Base-by-base conservation (phyloP, 768 basidiomycete species). In the Hericium coralloides region DNA sequence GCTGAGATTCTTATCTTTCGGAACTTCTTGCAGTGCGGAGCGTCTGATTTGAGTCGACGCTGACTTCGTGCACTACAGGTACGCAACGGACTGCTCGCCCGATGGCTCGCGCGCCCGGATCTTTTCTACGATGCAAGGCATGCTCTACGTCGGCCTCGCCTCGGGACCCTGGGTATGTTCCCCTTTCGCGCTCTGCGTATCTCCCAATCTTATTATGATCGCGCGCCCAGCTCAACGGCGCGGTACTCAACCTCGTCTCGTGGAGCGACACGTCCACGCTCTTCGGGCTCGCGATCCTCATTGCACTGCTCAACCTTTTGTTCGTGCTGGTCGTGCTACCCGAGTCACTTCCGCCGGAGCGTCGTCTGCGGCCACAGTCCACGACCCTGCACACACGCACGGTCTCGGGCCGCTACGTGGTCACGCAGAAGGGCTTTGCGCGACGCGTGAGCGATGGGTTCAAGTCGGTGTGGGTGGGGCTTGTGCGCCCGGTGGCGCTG, bases 111-210 rank as follows among this genome's bases (percentile, higher is more conserved):
- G 62, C 38, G 53, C 62, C 20, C 58, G 60, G 55, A 63, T 63
- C 8, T 63, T 63, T 45, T 54, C 60, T 8, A 63, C 55, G 2
- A 57, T 63, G 51, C 62, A 63, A 36, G 62, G 60, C 8, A 63
- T 63, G 60, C 55, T 63, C 23, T 61, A 63, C 31, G 61, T 63
- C n/a, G 62, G 62, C 26, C 55, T 63, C 48, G 59, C 62, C 25
- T 51, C 55, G 8, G 62, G 62, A 12, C 62, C 62, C 5, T 63
- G 62, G 62, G 62, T 63, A 38, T 22, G 61, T 17, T 36, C 15
- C 26, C 15, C 20, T 18, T n/a, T 5, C n/a, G n/a, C n/a, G n/a
- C n/a, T n/a, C n/a, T n/a, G n/a, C n/a, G n/a, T n/a, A n/a, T n/a
- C n/a, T n/a, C n/a, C n/a, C n/a, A n/a, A n/a, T n/a, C n/a, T n/a